A percentile compares a stretch with the other conserved stretches of the same genome.
Conservation (phyloP, 441 rosid genomes). For the Gossypium schwendimanii region DNA sequence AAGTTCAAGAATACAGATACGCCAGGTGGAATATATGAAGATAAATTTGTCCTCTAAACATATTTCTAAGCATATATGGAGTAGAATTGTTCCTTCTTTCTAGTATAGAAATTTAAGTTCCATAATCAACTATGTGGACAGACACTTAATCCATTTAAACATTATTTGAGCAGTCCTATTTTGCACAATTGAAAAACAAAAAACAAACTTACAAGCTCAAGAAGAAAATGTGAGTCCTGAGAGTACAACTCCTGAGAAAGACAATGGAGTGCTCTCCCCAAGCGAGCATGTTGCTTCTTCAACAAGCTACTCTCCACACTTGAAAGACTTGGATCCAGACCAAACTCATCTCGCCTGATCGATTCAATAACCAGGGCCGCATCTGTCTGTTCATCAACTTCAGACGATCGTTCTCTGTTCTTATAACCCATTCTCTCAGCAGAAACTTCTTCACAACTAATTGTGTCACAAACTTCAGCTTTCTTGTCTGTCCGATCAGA, state of each 20-base stretch:
- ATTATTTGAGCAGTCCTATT: not conserved
- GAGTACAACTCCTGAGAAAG: conserved; percentile 97
- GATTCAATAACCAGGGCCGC: conserved; percentile 60
- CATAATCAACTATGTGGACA: not conserved
- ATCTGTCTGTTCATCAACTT: conserved; percentile 28
- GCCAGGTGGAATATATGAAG: not conserved
- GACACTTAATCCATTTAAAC: not conserved
- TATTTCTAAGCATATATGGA: not conserved
- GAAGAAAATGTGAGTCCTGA: conserved; percentile 97
- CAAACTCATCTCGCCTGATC: conserved; percentile 90
- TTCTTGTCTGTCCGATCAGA: conserved; percentile 19
- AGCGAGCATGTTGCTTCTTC: conserved; percentile 96
- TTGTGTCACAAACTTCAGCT: conserved; percentile 18
- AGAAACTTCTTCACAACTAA: conserved; percentile 25
- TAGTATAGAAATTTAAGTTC: not conserved
- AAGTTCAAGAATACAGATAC: not conserved
- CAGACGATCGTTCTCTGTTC: conserved; percentile 23
- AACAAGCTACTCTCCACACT: conserved; percentile 63
- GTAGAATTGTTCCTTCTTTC: not conserved
- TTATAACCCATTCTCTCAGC: conserved; percentile 23
- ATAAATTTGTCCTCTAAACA: not conserved
- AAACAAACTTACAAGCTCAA: conserved; percentile 72
- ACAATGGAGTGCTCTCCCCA: conserved; percentile 98
- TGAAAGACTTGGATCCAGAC: conserved; percentile 68
- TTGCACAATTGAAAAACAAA: not conserved